phyloP scores from a whole-genome alignment of 495 filamentous ascomycete species.

The Aspergillus coremiiformis region DNA sequence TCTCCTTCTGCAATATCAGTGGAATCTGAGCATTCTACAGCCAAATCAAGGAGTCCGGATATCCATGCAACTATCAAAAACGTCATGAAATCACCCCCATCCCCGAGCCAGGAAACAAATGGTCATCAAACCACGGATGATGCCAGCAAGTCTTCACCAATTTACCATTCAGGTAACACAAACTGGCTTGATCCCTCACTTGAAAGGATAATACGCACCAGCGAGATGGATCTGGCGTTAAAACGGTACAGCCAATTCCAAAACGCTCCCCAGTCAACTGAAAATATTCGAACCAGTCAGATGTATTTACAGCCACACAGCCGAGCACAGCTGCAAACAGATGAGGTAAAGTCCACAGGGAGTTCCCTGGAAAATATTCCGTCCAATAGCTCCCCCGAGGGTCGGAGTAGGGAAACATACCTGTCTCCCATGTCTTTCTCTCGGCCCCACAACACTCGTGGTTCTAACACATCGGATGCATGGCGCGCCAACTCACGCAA shows the following conservation, averaged over 20 bases:
- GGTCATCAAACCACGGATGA: slow-evolving; percentile 1
- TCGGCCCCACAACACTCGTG: slow-evolving; percentile 1
- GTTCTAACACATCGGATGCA: slow-evolving; percentile 10
- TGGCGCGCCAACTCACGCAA: slow-evolving; percentile 14
- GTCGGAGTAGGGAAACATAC: slow-evolving; percentile 18
- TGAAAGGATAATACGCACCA: slow-evolving; percentile 30
- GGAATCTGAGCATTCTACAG: slow-evolving; percentile 22
- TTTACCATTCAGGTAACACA: slow-evolving; percentile 17
- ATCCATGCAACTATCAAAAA: slow-evolving; percentile 13
- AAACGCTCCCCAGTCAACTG: slow-evolving; percentile 4
- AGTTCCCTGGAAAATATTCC: slow-evolving; percentile 10
- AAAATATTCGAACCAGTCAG: slow-evolving; percentile 2
- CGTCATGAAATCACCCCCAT: slow-evolving; percentile 25
- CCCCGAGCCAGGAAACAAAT: neutral
- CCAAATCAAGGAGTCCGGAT: slow-evolving; percentile 11
- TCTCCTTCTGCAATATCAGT: slow-evolving; percentile 39
- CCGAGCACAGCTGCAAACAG: slow-evolving; percentile 20
- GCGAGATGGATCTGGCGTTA: slow-evolving; percentile 34
- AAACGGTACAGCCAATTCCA: slow-evolving; percentile 25
- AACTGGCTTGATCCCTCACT: slow-evolving; percentile 26
- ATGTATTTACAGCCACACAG: slow-evolving; percentile 12
- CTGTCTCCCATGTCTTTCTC: slow-evolving; percentile 14
- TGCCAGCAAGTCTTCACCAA: slow-evolving; percentile 12
- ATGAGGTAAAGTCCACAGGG: slow-evolving; percentile 18
- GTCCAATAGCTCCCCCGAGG: slow-evolving; percentile 16